Evolutionary conservation across 179 eudicot species (phyloP), one percentile per base, ranked within the genome.

Genomic region (Amaranthus tricolor): DNA sequence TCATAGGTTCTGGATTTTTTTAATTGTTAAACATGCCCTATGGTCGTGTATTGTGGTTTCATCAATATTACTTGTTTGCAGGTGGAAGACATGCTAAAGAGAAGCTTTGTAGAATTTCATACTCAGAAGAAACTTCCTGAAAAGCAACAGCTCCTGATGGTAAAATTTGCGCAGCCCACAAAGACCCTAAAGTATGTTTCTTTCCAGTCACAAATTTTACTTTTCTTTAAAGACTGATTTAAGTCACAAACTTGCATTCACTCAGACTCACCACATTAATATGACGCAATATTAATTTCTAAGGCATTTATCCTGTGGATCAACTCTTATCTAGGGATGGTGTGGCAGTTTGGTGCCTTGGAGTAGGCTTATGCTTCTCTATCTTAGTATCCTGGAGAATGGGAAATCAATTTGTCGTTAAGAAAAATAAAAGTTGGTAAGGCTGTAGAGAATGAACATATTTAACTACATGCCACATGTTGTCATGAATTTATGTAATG

Each of bases 51-150:
- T 43, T 51, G 5, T 49, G 62, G 52, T 31, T 12, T 72, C 55
- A 72, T 71, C n/a, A n/a, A n/a, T n/a, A 61, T 44, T 61, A 40
- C 61, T 58, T 54, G n/a, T n/a, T 66, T 85, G 75, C 84, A 96
- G 99, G 91, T 96, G 24, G 99, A 96, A 81, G 99, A 96, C 89
- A 96, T 96, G 99, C 76, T 96, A 77, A 96, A 96, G 87, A 88
- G 99, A 88, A 96, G 99, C 84, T 96, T 96, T 85, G 99, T 97
- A 71, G 99, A 96, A 85, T 96, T 96, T 85, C 98, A 93, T 88
- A 83, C 99, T 73, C 99, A 96, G 87, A 89, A 88, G 87, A 93
- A 87, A 74, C 96, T 96, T 74, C 99, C 99, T 64, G 99, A 96
- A 85, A 77, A 85, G 75, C 91, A 96, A 81, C 93, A 88, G 74